These are phyloP conservation scores for Mucor velutinosus DNA, from an alignment of 371 early-diverging fungal species.

Conservation along the genomic window DNA sequence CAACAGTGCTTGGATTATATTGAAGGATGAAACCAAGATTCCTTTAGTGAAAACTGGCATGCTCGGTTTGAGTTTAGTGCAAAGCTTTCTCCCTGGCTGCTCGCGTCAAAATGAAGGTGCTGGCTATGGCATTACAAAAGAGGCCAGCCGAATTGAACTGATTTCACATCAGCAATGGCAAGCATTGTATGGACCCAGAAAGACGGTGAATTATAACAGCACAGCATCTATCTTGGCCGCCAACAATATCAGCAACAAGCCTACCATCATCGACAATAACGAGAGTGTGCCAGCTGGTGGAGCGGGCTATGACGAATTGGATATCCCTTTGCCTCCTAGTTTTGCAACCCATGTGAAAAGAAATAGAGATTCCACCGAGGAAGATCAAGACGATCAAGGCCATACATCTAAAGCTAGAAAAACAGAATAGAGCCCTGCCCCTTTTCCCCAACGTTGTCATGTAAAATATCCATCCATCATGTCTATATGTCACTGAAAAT, in stretches of 20 bases:
- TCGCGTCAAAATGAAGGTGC: constrained; percentile 22
- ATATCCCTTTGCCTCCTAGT: constrained; percentile 19
- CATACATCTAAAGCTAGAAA: neutral
- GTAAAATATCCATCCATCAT: neutral
- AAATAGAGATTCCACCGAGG: neutral
- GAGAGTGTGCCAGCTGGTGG: constrained; percentile 18
- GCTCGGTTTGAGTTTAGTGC: constrained; percentile 27
- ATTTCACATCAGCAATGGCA: constrained; percentile 31
- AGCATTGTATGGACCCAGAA: constrained; percentile 15
- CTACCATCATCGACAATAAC: neutral
- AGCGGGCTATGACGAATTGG: constrained; percentile 23
- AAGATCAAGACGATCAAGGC: neutral
- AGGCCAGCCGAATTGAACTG: constrained; percentile 39
- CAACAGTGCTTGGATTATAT: constrained; percentile 45
- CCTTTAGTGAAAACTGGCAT: constrained; percentile 30
- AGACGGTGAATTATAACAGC: constrained; percentile 16
- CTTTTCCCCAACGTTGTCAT: neutral
- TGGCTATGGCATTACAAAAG: constrained; percentile 34
- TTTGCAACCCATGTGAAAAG: constrained; percentile 15
- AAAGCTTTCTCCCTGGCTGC: constrained; percentile 30
- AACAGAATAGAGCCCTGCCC: neutral
- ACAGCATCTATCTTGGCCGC: constrained; percentile 5
- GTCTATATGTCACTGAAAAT: neutral
- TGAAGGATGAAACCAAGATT: constrained; percentile 38
- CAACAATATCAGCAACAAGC: neutral